Percentiles rank a stretch among this genome's conserved stretches.
phyloP scores from a whole-genome alignment of 2,329 filamentous ascomycete genomes.

The Hymenoscyphus scutula region DNA sequence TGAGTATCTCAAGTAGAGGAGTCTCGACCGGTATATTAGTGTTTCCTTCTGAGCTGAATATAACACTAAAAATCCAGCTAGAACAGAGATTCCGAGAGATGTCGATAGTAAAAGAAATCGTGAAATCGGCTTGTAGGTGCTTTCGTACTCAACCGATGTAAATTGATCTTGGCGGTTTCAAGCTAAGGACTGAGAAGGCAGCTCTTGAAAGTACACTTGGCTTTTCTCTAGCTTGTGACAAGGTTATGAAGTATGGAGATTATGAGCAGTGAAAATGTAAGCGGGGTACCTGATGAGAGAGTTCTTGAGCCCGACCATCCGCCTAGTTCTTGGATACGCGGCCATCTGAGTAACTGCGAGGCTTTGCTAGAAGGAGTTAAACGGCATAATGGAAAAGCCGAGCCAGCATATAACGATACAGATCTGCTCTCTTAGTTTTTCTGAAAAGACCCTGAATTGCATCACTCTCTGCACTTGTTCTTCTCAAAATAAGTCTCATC shows the following conservation, averaged over 20 bases:
- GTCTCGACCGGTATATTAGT: no score
- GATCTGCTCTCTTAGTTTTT: background rate
- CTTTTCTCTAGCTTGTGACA: background rate
- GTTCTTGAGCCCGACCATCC: background rate
- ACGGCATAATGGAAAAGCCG: background rate
- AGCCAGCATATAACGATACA: constrained; percentile 1
- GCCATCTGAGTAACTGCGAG: background rate
- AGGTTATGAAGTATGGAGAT: background rate
- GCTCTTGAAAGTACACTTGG: background rate
- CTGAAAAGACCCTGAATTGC: background rate
- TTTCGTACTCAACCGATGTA: background rate
- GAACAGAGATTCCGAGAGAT: background rate
- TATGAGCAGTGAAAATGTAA: background rate
- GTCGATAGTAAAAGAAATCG: background rate
- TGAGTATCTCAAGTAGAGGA: no score
- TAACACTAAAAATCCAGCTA: background rate
- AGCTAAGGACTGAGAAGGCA: background rate
- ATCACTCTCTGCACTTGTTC: background rate
- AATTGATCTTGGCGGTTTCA: background rate
- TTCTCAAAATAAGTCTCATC: background rate
- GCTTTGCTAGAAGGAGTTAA: background rate
- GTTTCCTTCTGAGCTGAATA: no score
- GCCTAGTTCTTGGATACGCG: background rate
- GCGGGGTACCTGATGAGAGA: background rate
- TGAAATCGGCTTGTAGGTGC: background rate